Evolutionary conservation across 306 rosid genomes (phyloP), one percentile per base, ranked within the genome.

Genomic region (Hylodesmum podocarpum): DNA sequence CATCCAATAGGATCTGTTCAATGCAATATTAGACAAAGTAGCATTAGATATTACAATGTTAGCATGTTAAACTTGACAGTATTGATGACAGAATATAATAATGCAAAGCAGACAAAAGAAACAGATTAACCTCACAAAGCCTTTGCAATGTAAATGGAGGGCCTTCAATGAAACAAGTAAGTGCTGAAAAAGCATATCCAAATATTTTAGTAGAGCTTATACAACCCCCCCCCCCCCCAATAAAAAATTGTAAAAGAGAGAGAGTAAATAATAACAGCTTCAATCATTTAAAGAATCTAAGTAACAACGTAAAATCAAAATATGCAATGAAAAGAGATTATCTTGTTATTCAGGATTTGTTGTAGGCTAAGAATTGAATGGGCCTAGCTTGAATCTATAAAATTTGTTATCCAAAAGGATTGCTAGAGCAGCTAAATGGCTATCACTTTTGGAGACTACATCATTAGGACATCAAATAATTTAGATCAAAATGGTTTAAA

Each of bases 101-200:
- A 28, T 36, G 62, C 71, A 39, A 21, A 31, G 36, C 27, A 6
- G 62, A 75, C 37, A 51, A 59, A 75, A 66, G 58, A 59, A 57
- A 27, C 39, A 47, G 29, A 68, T 36, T 68, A 82, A 94, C 98
- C 96, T 95, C 98, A 61, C 96, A 89, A 54, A 95, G 84, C 89
- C 98, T 89, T 75, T 95, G 98, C 87, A 95, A 86, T 2, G 98
- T 95, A 83, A 95, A 95, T 18, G 96, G 98, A 50, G 98, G 98
- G 66, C 98, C 98, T 72, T 89, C 91, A n/a, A 76, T 73, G 85
- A 95, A 95, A 81, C 82, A 82, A 53, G 78, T 62, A 78, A 91
- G 89, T 40, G 86, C 98, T 91, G 96, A 83, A 88, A 77, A 66
- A 76, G 80, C 65, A 66, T 36, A 36, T 25, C 61, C 75, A 64